Percentiles rank a stretch among this genome's conserved stretches.
phyloP scores from a whole-genome alignment of 768 basidiomycete genomes.

The Pholiota conissans region DNA sequence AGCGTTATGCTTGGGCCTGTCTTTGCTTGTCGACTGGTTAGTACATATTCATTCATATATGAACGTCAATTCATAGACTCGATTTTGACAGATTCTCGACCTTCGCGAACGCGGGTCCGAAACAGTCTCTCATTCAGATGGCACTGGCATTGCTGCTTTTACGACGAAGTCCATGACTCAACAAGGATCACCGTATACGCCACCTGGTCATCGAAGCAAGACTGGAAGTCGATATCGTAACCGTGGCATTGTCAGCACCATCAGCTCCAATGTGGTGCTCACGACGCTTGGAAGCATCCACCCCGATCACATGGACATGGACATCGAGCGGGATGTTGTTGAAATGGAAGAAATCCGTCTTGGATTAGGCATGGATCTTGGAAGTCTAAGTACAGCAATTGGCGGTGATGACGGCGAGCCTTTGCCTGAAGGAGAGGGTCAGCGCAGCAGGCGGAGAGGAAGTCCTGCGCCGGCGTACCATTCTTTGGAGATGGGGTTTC shows the following conservation, averaged over 20 bases:
- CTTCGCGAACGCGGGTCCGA: slow-evolving; percentile 81
- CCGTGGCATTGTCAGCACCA: slow-evolving; percentile 49
- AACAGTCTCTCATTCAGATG: slow-evolving; percentile 73
- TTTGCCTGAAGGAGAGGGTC: slow-evolving; percentile 42
- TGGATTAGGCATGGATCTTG: slow-evolving; percentile 53
- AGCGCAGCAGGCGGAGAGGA: slow-evolving; percentile 32
- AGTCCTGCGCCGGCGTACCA: slow-evolving; percentile 60
- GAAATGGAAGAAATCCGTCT: slow-evolving; percentile 61
- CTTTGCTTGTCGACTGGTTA: slow-evolving; percentile 74
- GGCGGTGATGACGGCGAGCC: slow-evolving; percentile 55
- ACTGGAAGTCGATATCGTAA: slow-evolving; percentile 35
- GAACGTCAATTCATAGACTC: not conserved
- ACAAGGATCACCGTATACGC: slow-evolving; percentile 55
- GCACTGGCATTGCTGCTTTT: slow-evolving; percentile 66
- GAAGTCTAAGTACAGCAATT: slow-evolving; percentile 47
- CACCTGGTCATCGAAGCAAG: slow-evolving; percentile 48
- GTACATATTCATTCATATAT: slow-evolving; percentile 13
- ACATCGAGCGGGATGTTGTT: slow-evolving; percentile 50
- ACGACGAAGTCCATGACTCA: slow-evolving; percentile 63
- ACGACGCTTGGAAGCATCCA: slow-evolving; percentile 64
- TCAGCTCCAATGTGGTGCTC: slow-evolving; percentile 61
- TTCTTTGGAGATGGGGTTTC: slow-evolving; percentile 50
- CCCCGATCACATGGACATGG: slow-evolving; percentile 47
- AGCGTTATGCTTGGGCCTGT: slow-evolving; percentile 84
- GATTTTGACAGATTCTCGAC: slow-evolving; percentile 62